Conservation (phyloP, 2,329 filamentous ascomycete species). For the Arthrobotrys megalospora region DNA sequence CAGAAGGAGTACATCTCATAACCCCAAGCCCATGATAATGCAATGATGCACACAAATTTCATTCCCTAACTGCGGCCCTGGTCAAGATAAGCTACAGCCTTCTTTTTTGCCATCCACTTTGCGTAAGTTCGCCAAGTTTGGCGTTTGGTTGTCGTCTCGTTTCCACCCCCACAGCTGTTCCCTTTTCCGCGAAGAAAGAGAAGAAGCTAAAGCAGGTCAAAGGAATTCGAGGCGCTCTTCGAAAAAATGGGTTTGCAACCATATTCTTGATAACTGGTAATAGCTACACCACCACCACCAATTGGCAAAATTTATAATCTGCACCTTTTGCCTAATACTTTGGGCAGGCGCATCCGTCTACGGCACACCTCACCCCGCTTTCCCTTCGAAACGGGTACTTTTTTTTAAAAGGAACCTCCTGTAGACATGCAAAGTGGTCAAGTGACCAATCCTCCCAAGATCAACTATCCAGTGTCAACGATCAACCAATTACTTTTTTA, state of each 20-base stretch:
- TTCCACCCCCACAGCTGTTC: constrained; percentile 13
- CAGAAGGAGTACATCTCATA: constrained; percentile 3
- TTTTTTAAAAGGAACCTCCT: neutral
- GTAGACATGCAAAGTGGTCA: constrained; percentile 33
- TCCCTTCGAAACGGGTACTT: neutral
- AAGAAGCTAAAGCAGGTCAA: constrained; percentile 7
- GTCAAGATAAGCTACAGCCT: constrained; percentile 61
- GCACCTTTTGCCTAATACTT: constrained; percentile 48
- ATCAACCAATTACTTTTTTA: neutral
- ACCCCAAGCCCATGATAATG: constrained; percentile 19
- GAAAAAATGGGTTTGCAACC: constrained; percentile 12
- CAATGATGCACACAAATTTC: constrained; percentile 26
- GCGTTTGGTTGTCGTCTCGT: neutral
- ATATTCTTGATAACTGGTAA: constrained; percentile 15
- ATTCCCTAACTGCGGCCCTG: constrained; percentile 16
- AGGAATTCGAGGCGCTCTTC: constrained; percentile 41
- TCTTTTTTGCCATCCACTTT: constrained; percentile 59
- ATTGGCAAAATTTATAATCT: constrained; percentile 41
- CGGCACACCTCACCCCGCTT: constrained; percentile 34
- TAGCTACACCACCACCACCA: constrained; percentile 9
- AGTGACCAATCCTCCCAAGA: constrained; percentile 25
- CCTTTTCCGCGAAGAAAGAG: neutral
- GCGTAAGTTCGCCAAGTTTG: constrained; percentile 57
- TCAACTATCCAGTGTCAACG: neutral
- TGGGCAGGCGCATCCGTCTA: constrained; percentile 47